Evolutionary conservation across 225 moss, liverwort and hornwort species (phyloP), one percentile per base, ranked within the genome.

Genomic region (Lunularia cruciata): DNA sequence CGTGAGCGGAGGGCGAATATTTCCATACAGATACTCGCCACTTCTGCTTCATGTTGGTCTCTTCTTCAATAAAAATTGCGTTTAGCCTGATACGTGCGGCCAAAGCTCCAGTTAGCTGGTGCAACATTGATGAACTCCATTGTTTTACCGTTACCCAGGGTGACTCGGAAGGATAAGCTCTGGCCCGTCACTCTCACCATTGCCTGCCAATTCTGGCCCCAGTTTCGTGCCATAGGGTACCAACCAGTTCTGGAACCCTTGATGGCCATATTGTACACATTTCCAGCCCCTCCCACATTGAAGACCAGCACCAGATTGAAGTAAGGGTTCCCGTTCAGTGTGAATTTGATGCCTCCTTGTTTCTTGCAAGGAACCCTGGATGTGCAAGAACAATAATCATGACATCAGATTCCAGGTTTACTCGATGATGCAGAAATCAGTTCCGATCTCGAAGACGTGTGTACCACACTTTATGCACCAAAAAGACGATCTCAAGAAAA

Each of bases 201-300:
- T 7, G 58, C 26, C 19, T 69, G 34, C 73, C 73, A 81, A 9
- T 73, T 81, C 64, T 76, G 76, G 49, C 80, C 80, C 80, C 80
- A 81, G 38, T 64, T 45, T 1, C 69, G 56, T 0, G 27, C 27
- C 80, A 76, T 81, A 12, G 55, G 6, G 27, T 48, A 51, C 30
- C 48, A 79, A 34, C 18, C 8, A 18, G 47, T 43, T 5, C 18
- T 28, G 13, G 36, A 45, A 1, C 80, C 80, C 48, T 37, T 73
- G 61, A 90, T 70, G 18, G 68, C 60, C 83, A 87, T 55, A 0
- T 69, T 23, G 32, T 60, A 68, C 15, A 90, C 68, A n/a, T 87
- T 78, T 27, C 92, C 90, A 3, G 77, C 77, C 14, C 92, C 92
- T 13, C 75, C 92, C 3, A 90, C 86, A 26, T 90, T 90, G 60